These are phyloP conservation scores for Sugiyamaella marilandica DNA, from an alignment of 805 yeast species.

Conservation along the genomic window DNA sequence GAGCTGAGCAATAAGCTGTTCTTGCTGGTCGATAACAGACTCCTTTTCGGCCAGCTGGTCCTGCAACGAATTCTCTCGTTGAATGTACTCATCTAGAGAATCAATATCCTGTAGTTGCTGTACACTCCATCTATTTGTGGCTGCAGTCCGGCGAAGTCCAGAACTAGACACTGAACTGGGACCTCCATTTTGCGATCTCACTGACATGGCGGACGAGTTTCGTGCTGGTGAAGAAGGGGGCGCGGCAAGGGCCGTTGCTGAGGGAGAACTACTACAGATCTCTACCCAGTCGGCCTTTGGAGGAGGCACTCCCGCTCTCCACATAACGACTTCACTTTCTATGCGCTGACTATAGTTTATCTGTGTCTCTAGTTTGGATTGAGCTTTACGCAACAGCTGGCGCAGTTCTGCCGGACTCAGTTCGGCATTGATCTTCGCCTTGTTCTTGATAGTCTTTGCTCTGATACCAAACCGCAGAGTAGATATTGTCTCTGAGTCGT, in stretches of 20 bases:
- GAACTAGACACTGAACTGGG: not conserved
- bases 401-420: constrained; percentile 47
- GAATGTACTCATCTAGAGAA: constrained; percentile 22
- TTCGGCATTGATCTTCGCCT: constrained; percentile 60
- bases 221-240: constrained; percentile 4
- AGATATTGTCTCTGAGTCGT: constrained; percentile 62
- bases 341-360: constrained; percentile 36
- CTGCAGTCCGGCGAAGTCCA: not conserved
- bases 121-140: not conserved
- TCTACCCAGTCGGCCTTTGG: constrained; percentile 27
- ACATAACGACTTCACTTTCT: constrained; percentile 38
- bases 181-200: not conserved
- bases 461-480: constrained; percentile 71
- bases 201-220: not conserved
- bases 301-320: constrained; percentile 35
- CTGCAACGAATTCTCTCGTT: constrained; percentile 32
- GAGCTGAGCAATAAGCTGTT: constrained; percentile 18
- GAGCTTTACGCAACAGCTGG: constrained; percentile 32
- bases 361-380: constrained; percentile 30
- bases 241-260: not conserved
- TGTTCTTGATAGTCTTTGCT: constrained; percentile 63
- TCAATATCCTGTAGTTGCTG: not conserved
- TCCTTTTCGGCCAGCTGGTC: constrained; percentile 31
- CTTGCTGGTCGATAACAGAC: constrained; percentile 17
- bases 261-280: not conserved